phyloP scores from a whole-genome alignment of 2,329 filamentous ascomycete genomes.

The Colletotrichum endophyticum region DNA sequence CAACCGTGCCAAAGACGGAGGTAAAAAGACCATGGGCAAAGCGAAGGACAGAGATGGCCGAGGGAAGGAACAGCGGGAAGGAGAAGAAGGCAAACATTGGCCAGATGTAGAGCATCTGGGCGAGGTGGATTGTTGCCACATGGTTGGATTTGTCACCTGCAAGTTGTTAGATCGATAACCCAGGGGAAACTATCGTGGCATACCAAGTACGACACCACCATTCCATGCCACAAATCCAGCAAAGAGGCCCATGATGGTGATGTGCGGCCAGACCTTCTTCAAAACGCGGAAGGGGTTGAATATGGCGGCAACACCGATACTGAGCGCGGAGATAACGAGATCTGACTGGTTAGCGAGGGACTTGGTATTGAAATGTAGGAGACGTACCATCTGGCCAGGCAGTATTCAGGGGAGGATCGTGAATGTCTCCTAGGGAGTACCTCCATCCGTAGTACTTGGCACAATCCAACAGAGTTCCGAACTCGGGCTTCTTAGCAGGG shows the following conservation, averaged over 20 bases:
- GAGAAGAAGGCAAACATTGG: slow-evolving; percentile 91
- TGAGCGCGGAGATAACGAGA: slow-evolving; percentile 62
- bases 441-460: slow-evolving; percentile 43
- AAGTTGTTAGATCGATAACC: slow-evolving; percentile 26
- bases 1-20: neutral
- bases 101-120: slow-evolving; percentile 97
- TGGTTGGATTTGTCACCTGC: slow-evolving; percentile 94
- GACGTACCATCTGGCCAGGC: slow-evolving; percentile 56
- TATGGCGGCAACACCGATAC: slow-evolving; percentile 64
- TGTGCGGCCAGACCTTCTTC: slow-evolving; percentile 59
- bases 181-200: slow-evolving; percentile 18
- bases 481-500: slow-evolving; percentile 31
- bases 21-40: neutral
- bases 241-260: slow-evolving; percentile 72
- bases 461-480: slow-evolving; percentile 36
- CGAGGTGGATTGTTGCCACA: slow-evolving; percentile 82
- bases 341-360: slow-evolving; percentile 43
- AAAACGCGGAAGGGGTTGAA: slow-evolving; percentile 53
- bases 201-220: slow-evolving; percentile 87
- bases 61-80: slow-evolving; percentile 72
- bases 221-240: slow-evolving; percentile 83
- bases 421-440: slow-evolving; percentile 56
- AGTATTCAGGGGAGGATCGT: slow-evolving; percentile 55
- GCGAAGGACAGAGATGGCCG: slow-evolving; percentile 39
- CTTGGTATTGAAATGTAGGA: neutral